A percentile compares a stretch with the other conserved stretches of the same genome.
phyloP scores from a whole-genome alignment of 2,329 filamentous ascomycete species.

The Claviceps sp. region DNA sequence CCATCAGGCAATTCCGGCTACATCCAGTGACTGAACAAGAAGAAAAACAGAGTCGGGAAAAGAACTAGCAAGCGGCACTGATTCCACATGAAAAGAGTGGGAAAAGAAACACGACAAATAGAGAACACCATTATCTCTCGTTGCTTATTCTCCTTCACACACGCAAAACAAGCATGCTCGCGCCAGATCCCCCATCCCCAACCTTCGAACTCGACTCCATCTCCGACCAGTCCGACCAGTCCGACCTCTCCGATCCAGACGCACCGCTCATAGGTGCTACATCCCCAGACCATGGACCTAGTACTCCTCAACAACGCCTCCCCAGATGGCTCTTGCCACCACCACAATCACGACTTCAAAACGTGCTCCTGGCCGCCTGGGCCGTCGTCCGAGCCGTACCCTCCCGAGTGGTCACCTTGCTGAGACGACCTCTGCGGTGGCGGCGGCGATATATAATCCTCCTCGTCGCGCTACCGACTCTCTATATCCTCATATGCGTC shows the following conservation, averaged over 20 bases:
- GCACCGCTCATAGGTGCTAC: neutral
- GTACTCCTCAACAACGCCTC: neutral
- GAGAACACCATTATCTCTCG: too few species aligned
- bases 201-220: conserved; percentile 4
- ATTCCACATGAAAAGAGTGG: too few species aligned
- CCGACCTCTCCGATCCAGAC: conserved; percentile 1
- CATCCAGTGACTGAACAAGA: neutral
- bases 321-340: conserved; percentile 2
- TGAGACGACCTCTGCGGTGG: neutral
- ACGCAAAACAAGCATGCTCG: neutral
- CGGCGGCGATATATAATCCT: neutral
- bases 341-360: neutral
- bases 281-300: neutral
- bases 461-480: neutral
- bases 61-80: too few species aligned
- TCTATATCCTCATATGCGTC: conserved; percentile 26
- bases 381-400: neutral
- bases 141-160: too few species aligned
- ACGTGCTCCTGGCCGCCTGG: neutral
- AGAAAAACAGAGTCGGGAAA: neutral
- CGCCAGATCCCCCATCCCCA: neutral
- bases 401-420: neutral
- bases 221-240: conserved; percentile 3
- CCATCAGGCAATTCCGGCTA: neutral
- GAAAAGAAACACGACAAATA: too few species aligned